Evolutionary conservation across 176 grass and related monocot species (phyloP).

Genomic region (Aegilops umbellulata): DNA sequence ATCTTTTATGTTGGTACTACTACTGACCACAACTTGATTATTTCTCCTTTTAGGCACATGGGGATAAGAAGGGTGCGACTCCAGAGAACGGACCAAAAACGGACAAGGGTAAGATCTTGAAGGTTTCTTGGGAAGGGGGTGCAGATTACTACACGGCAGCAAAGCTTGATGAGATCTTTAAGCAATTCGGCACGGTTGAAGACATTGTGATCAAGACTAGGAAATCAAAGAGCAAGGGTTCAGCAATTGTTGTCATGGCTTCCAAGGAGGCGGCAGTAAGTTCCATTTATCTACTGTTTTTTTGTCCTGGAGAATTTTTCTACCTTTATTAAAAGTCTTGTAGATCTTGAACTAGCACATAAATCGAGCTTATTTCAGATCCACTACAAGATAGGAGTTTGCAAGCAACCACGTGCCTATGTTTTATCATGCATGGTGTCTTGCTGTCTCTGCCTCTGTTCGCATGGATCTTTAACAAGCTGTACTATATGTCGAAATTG

Average conservation of each 20-base stretch:
- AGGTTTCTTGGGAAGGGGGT: conserved; percentile 81
- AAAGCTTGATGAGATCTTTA: conserved; percentile 68
- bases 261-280: conserved; percentile 80
- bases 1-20: neutral
- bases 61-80: conserved; percentile 25
- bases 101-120: conserved; percentile 41
- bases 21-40: neutral
- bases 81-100: conserved; percentile 30
- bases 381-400: neutral
- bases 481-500: neutral
- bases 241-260: conserved; percentile 79
- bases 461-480: neutral
- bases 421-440: neutral
- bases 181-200: conserved; percentile 75
- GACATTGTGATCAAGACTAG: conserved; percentile 80
- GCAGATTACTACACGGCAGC: conserved; percentile 60
- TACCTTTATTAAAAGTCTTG: neutral
- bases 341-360: neutral
- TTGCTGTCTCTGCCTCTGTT: too few relatives aligned
- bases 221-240: conserved; percentile 66
- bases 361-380: neutral
- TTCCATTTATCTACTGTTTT: conserved; percentile 19
- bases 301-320: neutral
- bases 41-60: conserved; percentile 27
- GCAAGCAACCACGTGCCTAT: neutral